Evolutionary conservation across 2,329 filamentous ascomycete species (phyloP).

Genomic region (Raffaelea ambrosiae): DNA sequence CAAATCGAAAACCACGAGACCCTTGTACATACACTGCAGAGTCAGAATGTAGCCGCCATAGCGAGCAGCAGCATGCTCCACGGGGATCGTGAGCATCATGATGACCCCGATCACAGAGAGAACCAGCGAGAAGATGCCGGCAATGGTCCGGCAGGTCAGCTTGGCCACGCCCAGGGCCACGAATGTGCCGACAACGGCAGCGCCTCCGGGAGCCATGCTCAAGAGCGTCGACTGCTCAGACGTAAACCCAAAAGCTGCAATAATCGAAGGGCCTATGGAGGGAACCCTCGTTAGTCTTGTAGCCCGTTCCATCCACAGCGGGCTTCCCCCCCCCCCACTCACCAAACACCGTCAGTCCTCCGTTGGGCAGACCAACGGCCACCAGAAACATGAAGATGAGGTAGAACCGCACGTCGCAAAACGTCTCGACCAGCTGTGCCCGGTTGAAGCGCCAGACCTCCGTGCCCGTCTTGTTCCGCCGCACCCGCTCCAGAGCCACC

Average conservation of each 20-base stretch:
- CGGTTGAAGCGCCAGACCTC: constrained; percentile 48
- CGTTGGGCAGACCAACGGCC: constrained; percentile 15
- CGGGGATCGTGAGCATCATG: constrained; percentile 1
- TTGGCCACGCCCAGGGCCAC: constrained; percentile 31
- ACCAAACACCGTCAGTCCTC: not conserved
- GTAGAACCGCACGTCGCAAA: constrained; percentile 34
- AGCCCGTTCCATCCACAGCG: too few relatives aligned
- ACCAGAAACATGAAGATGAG: constrained; percentile 50
- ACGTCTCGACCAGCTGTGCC: constrained; percentile 46
- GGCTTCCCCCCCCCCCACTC: too few relatives aligned
- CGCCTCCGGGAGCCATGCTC: constrained; percentile 27
- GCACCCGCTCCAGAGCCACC: constrained; percentile 44
- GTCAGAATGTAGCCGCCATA: constrained; percentile 47
- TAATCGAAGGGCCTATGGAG: constrained; percentile 46
- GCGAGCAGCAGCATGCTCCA: constrained; percentile 32
- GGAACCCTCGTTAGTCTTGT: constrained; percentile 44
- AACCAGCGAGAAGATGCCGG: constrained; percentile 46
- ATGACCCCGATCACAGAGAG: constrained; percentile 19
- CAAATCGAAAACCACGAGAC: not conserved
- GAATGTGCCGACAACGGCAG: constrained; percentile 48
- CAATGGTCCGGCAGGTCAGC: constrained; percentile 32
- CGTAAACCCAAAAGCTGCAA: constrained; percentile 45
- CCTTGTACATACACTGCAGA: constrained; percentile 24
- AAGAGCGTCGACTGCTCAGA: constrained; percentile 26
- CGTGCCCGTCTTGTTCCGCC: constrained; percentile 48